phyloP scores from a whole-genome alignment of 345 rosid genomes.

The Brassica nigra region DNA sequence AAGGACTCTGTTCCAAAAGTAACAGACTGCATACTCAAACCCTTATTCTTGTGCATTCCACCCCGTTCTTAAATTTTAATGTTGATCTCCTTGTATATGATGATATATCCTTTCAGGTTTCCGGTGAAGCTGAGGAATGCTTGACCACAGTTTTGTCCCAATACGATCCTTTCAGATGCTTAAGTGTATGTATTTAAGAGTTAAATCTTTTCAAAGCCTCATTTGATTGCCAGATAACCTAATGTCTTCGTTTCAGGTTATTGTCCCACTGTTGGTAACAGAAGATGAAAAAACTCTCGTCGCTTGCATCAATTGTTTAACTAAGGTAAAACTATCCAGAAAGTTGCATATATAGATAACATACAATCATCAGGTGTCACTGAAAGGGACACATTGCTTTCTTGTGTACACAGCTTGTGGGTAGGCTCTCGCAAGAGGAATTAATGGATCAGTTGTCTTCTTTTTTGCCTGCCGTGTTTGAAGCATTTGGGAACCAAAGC shows the following conservation, averaged over 20 bases:
- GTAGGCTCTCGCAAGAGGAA: conserved; percentile 94
- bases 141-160: conserved; percentile 72
- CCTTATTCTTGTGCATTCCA: conserved; percentile 14
- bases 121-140: conserved; percentile 89
- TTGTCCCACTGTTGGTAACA: conserved; percentile 82
- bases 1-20: conserved; percentile 81
- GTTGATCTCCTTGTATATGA: conserved; percentile 25
- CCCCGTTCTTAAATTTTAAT: background rate
- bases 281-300: conserved; percentile 95
- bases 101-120: conserved; percentile 54
- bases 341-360: too few species aligned
- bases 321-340: conserved; percentile 52
- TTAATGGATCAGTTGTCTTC: conserved; percentile 77
- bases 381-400: conserved; percentile 6
- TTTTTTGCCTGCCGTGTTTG: conserved; percentile 91
- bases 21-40: background rate
- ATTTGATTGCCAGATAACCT: background rate
- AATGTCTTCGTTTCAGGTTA: conserved; percentile 58
- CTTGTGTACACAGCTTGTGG: conserved; percentile 68
- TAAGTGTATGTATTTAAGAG: conserved; percentile 62
- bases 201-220: conserved; percentile 12
- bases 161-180: conserved; percentile 95
- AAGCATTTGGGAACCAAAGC: conserved; percentile 96
- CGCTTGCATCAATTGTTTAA: conserved; percentile 85
- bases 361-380: background rate